Percentiles rank a stretch among this genome's conserved stretches.
phyloP scores from a whole-genome alignment of 805 yeast species.

The Yarrowia porcina region DNA sequence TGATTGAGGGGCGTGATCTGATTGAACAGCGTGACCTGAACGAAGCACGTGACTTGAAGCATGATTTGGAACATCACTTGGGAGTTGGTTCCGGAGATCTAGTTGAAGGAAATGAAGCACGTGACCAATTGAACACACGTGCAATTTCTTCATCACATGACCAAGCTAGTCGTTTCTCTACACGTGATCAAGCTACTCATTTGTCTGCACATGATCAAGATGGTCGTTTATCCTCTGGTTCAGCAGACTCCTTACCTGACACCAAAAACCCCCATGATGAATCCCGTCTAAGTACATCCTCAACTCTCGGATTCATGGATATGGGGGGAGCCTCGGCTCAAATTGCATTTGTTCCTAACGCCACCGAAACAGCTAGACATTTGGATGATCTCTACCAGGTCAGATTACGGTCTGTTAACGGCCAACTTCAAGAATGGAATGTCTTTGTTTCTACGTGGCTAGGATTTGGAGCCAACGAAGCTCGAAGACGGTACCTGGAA shows the following conservation, averaged over 20 bases:
- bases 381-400: slow-evolving; percentile 69
- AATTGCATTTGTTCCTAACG: slow-evolving; percentile 81
- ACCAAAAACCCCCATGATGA: slow-evolving; percentile 32
- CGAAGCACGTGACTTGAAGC: too few species aligned
- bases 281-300: not conserved
- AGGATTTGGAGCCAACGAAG: slow-evolving; percentile 97
- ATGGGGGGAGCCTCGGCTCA: slow-evolving; percentile 99
- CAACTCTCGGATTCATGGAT: slow-evolving; percentile 88
- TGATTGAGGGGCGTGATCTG: too few species aligned
- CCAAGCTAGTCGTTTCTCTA: too few species aligned
- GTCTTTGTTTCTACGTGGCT: slow-evolving; percentile 95
- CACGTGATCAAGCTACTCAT: too few species aligned
- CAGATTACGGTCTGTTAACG: slow-evolving; percentile 59
- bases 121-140: too few species aligned
- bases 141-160: too few species aligned
- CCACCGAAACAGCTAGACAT: slow-evolving; percentile 60
- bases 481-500: slow-evolving; percentile 64
- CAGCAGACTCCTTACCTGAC: slow-evolving; percentile 32
- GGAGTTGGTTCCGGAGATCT: too few species aligned
- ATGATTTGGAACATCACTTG: too few species aligned
- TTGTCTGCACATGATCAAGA: too few species aligned
- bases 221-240: too few species aligned
- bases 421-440: slow-evolving; percentile 50
- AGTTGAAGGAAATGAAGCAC: too few species aligned
- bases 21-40: too few species aligned